Evolutionary conservation across 2,329 filamentous ascomycete genomes (phyloP).

Genomic region (Teratosphaeria epicoccoides): DNA sequence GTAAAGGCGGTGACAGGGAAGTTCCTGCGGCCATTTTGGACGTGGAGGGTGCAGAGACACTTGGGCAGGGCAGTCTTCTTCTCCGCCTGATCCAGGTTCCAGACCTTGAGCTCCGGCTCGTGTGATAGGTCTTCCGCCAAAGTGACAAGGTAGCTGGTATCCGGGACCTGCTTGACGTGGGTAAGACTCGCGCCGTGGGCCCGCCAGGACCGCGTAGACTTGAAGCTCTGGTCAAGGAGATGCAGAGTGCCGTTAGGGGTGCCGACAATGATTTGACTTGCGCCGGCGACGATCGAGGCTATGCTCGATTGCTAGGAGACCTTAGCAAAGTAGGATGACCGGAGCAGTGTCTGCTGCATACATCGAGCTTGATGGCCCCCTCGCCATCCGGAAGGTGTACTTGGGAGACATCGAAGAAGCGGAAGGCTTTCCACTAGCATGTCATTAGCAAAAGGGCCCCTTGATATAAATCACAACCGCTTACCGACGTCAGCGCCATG

Average conservation of each 20-base stretch:
- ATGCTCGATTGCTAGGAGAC: slow-evolving; percentile 50
- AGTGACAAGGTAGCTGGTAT: slow-evolving; percentile 76
- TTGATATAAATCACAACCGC: too few species aligned
- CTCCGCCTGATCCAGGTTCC: slow-evolving; percentile 85
- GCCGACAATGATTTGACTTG: slow-evolving; percentile 81
- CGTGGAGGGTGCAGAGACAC: slow-evolving; percentile 72
- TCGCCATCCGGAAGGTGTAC: slow-evolving; percentile 72
- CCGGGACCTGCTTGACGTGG: slow-evolving; percentile 84
- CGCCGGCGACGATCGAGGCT: slow-evolving; percentile 73
- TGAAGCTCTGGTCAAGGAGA: slow-evolving; percentile 80
- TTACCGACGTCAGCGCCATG: slow-evolving; percentile 26
- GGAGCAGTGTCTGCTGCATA: slow-evolving; percentile 1
- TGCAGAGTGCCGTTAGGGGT: slow-evolving; percentile 76
- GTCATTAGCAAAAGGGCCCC: slow-evolving; percentile 4
- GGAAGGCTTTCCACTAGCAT: slow-evolving; percentile 90
- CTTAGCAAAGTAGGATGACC: slow-evolving; percentile 9
- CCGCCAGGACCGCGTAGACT: slow-evolving; percentile 73
- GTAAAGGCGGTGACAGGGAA: slow-evolving; percentile 94
- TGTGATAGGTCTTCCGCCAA: slow-evolving; percentile 76
- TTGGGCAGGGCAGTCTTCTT: slow-evolving; percentile 87
- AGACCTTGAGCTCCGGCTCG: slow-evolving; percentile 90
- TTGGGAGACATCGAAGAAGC: slow-evolving; percentile 94
- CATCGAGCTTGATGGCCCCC: slow-evolving; percentile 41
- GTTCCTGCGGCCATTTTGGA: slow-evolving; percentile 82
- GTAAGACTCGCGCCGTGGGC: slow-evolving; percentile 76